phyloP scores from a whole-genome alignment of 352 stramenopile species.

The Hyaloperonospora brassicae region DNA sequence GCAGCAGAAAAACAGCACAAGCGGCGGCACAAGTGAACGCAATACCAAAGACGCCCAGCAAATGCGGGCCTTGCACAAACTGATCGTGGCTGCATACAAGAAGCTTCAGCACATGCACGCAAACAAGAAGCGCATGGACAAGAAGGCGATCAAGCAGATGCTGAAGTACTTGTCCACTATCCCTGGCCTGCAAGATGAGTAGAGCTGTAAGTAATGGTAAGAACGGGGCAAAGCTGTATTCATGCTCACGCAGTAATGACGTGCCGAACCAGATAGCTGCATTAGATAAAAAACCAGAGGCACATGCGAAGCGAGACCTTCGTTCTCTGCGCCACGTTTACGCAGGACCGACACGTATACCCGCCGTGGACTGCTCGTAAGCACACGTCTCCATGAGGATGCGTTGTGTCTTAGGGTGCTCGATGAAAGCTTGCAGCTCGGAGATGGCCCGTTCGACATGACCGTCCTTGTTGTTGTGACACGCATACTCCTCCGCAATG shows the following conservation, averaged over 20 bases:
- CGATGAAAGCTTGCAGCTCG: conserved; percentile 68
- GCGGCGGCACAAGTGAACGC: conserved; percentile 32
- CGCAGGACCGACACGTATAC: conserved; percentile 64
- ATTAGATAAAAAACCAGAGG: background rate
- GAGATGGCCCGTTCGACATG: conserved; percentile 66
- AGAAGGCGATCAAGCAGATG: conserved; percentile 80
- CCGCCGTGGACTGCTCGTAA: conserved; percentile 52
- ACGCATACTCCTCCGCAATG: conserved; percentile 58
- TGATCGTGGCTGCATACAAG: conserved; percentile 66
- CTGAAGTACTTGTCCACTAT: conserved; percentile 70
- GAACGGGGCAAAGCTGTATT: conserved; percentile 4
- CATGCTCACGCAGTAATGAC: background rate
- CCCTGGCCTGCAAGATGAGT: conserved; percentile 39
- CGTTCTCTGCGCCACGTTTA: conserved; percentile 7
- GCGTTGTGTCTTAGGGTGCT: conserved; percentile 53
- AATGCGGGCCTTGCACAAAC: conserved; percentile 30
- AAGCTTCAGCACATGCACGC: conserved; percentile 56
- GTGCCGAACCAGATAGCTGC: background rate
- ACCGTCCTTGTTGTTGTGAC: conserved; percentile 52
- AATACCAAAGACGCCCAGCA: conserved; percentile 25
- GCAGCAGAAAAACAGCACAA: conserved; percentile 33
- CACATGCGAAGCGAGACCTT: background rate
- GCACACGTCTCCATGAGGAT: conserved; percentile 57
- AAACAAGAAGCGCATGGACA: conserved; percentile 76
- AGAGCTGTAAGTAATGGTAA: conserved; percentile 1